Evolutionary conservation across 345 rosid species (phyloP).

Genomic region (Lagerstroemia speciosa): DNA sequence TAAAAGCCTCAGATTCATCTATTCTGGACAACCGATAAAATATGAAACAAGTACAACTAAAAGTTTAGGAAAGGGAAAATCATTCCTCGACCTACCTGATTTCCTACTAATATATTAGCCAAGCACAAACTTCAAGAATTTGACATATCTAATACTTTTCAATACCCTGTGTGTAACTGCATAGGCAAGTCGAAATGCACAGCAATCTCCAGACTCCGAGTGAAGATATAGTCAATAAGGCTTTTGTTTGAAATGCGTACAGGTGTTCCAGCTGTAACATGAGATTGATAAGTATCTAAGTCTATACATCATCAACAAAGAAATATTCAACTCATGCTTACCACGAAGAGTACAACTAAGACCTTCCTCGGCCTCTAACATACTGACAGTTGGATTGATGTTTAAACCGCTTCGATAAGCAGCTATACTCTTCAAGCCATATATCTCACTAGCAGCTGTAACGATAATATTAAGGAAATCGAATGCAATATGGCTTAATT

Average conservation of each 20-base stretch:
- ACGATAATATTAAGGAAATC: slow-evolving; percentile 35
- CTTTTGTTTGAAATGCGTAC: slow-evolving; percentile 55
- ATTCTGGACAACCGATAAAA: neutral
- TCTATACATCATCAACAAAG: slow-evolving; percentile 5
- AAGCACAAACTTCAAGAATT: neutral
- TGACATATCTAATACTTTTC: slow-evolving; percentile 8
- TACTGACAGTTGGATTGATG: slow-evolving; percentile 50
- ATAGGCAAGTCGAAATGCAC: slow-evolving; percentile 55
- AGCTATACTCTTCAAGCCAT: slow-evolving; percentile 78
- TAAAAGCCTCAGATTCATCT: neutral
- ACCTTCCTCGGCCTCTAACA: slow-evolving; percentile 62
- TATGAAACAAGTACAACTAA: neutral
- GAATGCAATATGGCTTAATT: slow-evolving; percentile 10
- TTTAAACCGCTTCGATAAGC: slow-evolving; percentile 91
- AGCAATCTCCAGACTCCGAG: slow-evolving; percentile 56
- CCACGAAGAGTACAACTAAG: slow-evolving; percentile 51
- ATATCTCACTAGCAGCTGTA: slow-evolving; percentile 50
- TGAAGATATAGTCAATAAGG: slow-evolving; percentile 70
- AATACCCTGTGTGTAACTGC: slow-evolving; percentile 97
- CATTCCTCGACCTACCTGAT: neutral
- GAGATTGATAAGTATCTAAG: slow-evolving; percentile 18
- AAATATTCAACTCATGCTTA: slow-evolving; percentile 22
- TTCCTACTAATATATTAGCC: neutral
- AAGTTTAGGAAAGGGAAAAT: neutral
- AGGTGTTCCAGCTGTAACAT: slow-evolving; percentile 64